phyloP scores from a whole-genome alignment of 345 rosid genomes.

The Acer negundo region DNA sequence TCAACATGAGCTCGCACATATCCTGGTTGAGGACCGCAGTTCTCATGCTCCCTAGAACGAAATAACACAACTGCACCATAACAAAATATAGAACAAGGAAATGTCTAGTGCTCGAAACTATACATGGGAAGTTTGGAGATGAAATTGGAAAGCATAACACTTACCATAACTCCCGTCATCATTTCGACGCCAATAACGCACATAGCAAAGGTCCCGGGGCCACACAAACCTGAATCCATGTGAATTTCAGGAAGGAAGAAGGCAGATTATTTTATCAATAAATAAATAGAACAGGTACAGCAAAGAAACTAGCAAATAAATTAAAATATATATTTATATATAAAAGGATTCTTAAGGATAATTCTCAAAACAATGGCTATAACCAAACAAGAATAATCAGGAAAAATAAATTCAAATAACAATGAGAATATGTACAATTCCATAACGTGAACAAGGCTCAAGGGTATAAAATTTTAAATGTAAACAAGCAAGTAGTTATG shows the following conservation, averaged over 20 bases:
- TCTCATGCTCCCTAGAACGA: conserved; percentile 96
- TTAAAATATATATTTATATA: neutral
- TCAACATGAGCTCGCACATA: conserved; percentile 95
- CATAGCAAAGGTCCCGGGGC: conserved; percentile 99
- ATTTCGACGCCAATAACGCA: conserved; percentile 97
- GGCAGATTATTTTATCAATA: neutral
- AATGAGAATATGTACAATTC: neutral
- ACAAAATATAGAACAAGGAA: conserved; percentile 20
- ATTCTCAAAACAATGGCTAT: conserved; percentile 3
- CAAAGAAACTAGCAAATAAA: neutral
- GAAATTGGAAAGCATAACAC: conserved; percentile 13
- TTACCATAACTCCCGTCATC: conserved; percentile 99
- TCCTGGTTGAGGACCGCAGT: conserved; percentile 92
- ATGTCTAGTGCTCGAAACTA: conserved; percentile 21
- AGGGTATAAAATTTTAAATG: neutral
- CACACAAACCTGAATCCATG: conserved; percentile 75
- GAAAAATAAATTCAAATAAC: neutral
- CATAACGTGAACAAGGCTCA: neutral
- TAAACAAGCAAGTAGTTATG: neutral
- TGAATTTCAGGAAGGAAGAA: conserved; percentile 15
- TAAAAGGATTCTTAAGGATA: neutral
- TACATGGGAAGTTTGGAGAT: conserved; percentile 17
- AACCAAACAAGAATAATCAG: neutral
- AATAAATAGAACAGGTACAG: neutral
- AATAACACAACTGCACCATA: conserved; percentile 82